Conservation (phyloP, 1,284 basidiomycete genomes). For the Cutaneotrichosporon daszewskae region DNA sequence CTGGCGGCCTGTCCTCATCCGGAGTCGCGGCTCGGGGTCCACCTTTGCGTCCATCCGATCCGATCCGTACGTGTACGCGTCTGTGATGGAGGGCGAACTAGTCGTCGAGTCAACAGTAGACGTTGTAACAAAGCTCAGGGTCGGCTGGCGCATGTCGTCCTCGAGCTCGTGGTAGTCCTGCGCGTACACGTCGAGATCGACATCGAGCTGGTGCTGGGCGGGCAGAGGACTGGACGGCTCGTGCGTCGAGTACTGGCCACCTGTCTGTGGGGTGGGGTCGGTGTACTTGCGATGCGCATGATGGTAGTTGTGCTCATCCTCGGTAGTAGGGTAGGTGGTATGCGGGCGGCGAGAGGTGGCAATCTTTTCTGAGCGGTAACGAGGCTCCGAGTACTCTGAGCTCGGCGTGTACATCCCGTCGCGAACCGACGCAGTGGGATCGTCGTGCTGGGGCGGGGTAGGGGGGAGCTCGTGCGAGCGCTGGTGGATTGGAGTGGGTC, state of each 20-base stretch:
- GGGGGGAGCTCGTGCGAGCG: slow-evolving; percentile 18
- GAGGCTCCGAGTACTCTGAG: slow-evolving; percentile 15
- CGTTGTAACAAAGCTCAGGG: slow-evolving; percentile 42
- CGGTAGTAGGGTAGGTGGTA: slow-evolving; percentile 27
- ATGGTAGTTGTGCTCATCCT: slow-evolving; percentile 24
- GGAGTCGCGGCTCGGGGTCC: slow-evolving; percentile 30
- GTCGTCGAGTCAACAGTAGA: slow-evolving; percentile 41
- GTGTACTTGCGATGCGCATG: slow-evolving; percentile 38
- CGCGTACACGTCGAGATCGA: slow-evolving; percentile 41
- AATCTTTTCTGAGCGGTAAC: slow-evolving; percentile 17
- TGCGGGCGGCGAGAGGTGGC: slow-evolving; percentile 26
- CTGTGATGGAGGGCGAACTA: slow-evolving; percentile 33
- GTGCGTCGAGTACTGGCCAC: slow-evolving; percentile 6
- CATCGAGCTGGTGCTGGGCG: slow-evolving; percentile 27
- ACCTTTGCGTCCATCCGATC: slow-evolving; percentile 19
- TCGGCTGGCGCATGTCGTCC: slow-evolving; percentile 31
- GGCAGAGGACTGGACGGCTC: slow-evolving; percentile 7
- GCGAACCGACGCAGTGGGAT: slow-evolving; percentile 1
- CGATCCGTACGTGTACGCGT: slow-evolving; percentile 25
- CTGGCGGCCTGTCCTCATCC: slow-evolving; percentile 33
- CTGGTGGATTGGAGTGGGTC: not conserved
- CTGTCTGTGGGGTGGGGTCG: slow-evolving; percentile 29
- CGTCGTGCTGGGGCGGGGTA: slow-evolving; percentile 26
- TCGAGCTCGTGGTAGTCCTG: slow-evolving; percentile 23
- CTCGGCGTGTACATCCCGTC: slow-evolving; percentile 5